Base-by-base conservation (phyloP, 805 yeast genomes). In the Nematodospora valgi region DNA sequence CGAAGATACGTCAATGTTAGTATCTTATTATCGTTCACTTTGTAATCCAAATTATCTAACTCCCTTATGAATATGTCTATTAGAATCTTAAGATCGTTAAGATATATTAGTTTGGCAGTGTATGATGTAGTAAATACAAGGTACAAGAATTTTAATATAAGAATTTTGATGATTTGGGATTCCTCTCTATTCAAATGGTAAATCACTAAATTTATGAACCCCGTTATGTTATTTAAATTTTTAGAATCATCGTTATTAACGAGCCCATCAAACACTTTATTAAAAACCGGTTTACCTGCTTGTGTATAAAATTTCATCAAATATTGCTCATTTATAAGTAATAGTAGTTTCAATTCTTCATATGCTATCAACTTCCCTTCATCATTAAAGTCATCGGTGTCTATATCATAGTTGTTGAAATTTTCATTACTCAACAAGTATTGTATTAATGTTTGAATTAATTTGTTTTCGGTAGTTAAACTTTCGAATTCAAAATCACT, bases 251-350 rank as follows among this genome's bases (percentile, higher is more conserved):
- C 52, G n/a, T 70, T 62, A 20, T 59, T 52, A 25, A 72, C 60
- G 36, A 89, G 54, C 3, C 73, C 70, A 4, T 70, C 64, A 48
- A 83, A 76, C 2, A 85, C 82, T 39, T 51, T 47, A 44, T 72
- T 73, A 47, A 79, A 74, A 17, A 43, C 32, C 1, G 41, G 41
- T 12, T 27, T 28, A 21, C 24, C 23, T 1, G 45, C 35, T 23
- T 54, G 48, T 4, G 57, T 38, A 55, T 69, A 48, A 45, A 70
- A 56, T 46, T 66, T 42, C 76, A 86, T 82, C 81, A 89, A 77
- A 57, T 78, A 89, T 58, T 89, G 96, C 54, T 89, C 96, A 58
- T 89, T 89, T 17, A 89, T 63, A 1, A 87, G 80, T 25, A 89
- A 62, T 9, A 89, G 56, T 11, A 86, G 62, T 48, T 79, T 80